Evolutionary conservation across 345 rosid genomes (phyloP).

Genomic region (Limnanthes douglasii): DNA sequence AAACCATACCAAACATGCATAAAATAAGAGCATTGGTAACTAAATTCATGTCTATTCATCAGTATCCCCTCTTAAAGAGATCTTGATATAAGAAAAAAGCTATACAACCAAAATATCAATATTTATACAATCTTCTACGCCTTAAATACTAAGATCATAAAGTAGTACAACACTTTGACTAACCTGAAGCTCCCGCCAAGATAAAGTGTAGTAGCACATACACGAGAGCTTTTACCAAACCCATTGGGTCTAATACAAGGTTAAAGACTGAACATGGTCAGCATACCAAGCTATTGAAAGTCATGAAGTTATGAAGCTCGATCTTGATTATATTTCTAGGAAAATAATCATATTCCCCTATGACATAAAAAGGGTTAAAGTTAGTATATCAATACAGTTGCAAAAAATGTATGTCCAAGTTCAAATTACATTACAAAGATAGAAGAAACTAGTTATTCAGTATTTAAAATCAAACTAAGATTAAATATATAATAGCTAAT

Average conservation of each 20-base stretch:
- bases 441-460: neutral
- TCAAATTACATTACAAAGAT: neutral
- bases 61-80: constrained; percentile 52
- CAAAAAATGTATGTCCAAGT: neutral
- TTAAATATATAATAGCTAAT: neutral
- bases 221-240: constrained; percentile 91
- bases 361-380: constrained; percentile 9
- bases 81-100: constrained; percentile 71
- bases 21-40: too few species aligned
- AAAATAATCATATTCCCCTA: constrained; percentile 82
- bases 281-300: constrained; percentile 58
- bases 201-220: constrained; percentile 90
- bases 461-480: neutral
- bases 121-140: neutral
- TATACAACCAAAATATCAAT: constrained; percentile 12
- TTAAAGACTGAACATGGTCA: constrained; percentile 77
- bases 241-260: constrained; percentile 93
- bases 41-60: too few species aligned
- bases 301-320: constrained; percentile 87
- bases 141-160: neutral
- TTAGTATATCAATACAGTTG: neutral
- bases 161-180: too few species aligned
- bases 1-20: too few species aligned
- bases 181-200: constrained; percentile 89
- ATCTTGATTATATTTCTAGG: constrained; percentile 78